Conservation (phyloP, 371 early-diverging fungal genomes). For the Gilbertella persicaria region DNA sequence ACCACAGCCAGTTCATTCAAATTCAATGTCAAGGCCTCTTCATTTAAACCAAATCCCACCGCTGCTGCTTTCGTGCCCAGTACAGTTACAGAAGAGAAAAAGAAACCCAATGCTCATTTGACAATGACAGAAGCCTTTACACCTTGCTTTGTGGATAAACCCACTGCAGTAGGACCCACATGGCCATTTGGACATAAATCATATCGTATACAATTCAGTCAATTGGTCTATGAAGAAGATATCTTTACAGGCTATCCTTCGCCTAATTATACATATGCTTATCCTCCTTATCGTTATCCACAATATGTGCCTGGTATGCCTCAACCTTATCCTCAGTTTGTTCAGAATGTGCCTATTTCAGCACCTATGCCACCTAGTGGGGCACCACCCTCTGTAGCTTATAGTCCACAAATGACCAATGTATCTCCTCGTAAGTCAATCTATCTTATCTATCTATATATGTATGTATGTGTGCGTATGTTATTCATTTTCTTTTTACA, state of each 20-base stretch:
- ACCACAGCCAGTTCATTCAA: constrained; percentile 58
- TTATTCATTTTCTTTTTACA: constrained; percentile 1
- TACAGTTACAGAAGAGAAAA: constrained; percentile 12
- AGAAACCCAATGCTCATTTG: constrained; percentile 19
- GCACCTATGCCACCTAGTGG: constrained; percentile 41
- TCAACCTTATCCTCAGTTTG: constrained; percentile 30
- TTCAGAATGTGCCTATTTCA: constrained; percentile 39
- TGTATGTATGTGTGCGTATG: not conserved
- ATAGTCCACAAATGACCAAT: constrained; percentile 50
- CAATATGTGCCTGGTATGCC: constrained; percentile 45
- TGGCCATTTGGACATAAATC: constrained; percentile 55
- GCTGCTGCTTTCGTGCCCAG: constrained; percentile 78
- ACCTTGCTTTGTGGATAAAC: constrained; percentile 29
- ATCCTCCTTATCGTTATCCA: constrained; percentile 50
- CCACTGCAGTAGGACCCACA: constrained; percentile 49
- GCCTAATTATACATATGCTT: constrained; percentile 47
- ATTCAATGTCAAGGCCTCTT: constrained; percentile 83
- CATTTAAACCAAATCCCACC: constrained; percentile 86
- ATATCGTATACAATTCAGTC: constrained; percentile 45
- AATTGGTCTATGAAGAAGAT: constrained; percentile 43
- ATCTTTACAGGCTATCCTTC: constrained; percentile 37
- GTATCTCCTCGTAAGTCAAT: constrained; percentile 44
- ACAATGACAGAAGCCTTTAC: constrained; percentile 36
- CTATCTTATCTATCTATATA: not conserved
- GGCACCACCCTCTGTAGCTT: constrained; percentile 36